Base-by-base conservation (phyloP, 2,329 filamentous ascomycete species). In the Apiospora phragmitis region DNA sequence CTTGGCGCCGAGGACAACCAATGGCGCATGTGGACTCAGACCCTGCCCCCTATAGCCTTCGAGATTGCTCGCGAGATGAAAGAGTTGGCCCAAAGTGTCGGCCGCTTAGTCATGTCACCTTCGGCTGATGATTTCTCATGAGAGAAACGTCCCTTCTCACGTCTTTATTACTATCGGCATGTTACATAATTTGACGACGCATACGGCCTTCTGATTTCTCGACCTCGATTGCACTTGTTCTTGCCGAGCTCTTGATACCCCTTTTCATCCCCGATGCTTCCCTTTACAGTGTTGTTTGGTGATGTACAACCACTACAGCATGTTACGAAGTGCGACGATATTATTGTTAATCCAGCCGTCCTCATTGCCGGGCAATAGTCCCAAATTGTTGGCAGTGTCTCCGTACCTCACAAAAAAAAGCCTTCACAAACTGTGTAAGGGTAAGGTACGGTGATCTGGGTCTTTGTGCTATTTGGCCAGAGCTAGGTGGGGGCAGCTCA, bases 51-150 rank as follows among this genome's bases (percentile, higher is more conserved):
- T 2, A 90, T 96, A 75, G 93, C 93, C n/a, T 97, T 97, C 81
- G 92, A 94, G 81, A 92, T 95, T 78, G 94, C 93, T 8, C 87
- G 92, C 71, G 92, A 94, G 81, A 93, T 92, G 68, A 96, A 95
- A 84, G 93, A 93, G 79, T 83, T 94, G 71, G 88, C 90, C 51
- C 82, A 85, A 74, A 79, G 79, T n/a, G 79, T 86, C 14, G 83
- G 82, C 70, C 79, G 79, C 74, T 74, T 84, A 69, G 79, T 77
- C 35, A 73, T 79, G 72, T 77, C 76, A 32, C 80, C 80, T 35
- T 78, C 75, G 41, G 80, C 76, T 68, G 83, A 87, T 72, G 86
- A 87, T 72, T 87, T 86, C 80, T 84, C 85, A 69, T 85, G 78
- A 82, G 35, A 51, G 32, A 35, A 47, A 47, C 26, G 5, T 24